Percentiles rank a stretch among this genome's conserved stretches.
Evolutionary conservation across 345 rosid genomes (phyloP).

Genomic region (Rubroshorea leprosula): DNA sequence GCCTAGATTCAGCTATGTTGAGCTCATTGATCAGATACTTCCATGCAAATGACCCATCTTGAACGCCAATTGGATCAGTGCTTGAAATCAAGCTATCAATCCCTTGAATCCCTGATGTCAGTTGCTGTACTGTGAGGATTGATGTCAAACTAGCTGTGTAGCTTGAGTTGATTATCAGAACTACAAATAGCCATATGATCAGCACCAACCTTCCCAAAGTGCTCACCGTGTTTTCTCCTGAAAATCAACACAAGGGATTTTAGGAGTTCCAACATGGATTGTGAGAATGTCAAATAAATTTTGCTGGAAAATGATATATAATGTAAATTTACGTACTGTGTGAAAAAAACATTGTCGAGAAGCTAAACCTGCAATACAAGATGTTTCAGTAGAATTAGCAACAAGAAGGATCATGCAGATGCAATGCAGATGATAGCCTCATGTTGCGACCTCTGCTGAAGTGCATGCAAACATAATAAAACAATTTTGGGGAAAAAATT

Average conservation of each 20-base stretch:
- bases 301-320: not conserved
- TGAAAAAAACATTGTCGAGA: slow-evolving; percentile 98
- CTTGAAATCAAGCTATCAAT: slow-evolving; percentile 64
- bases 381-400: slow-evolving; percentile 13
- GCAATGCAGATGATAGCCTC: slow-evolving; percentile 2
- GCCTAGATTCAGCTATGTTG: slow-evolving; percentile 63
- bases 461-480: not conserved
- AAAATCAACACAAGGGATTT: slow-evolving; percentile 17
- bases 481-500: no score
- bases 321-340: slow-evolving; percentile 59
- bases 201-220: slow-evolving; percentile 74
- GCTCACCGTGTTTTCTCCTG: slow-evolving; percentile 92
- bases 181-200: slow-evolving; percentile 88
- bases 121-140: slow-evolving; percentile 84
- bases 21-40: slow-evolving; percentile 81
- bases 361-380: slow-evolving; percentile 83
- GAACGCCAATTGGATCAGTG: slow-evolving; percentile 71
- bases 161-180: slow-evolving; percentile 91
- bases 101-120: slow-evolving; percentile 73
- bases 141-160: slow-evolving; percentile 96
- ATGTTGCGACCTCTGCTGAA: not conserved
- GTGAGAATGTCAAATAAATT: not conserved
- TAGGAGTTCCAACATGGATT: not conserved
- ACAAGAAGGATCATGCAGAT: not conserved
- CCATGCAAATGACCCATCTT: slow-evolving; percentile 79